These are phyloP conservation scores for Trypanosoma lewisi DNA, from an alignment of 208 protist genomes.

Conservation along the genomic window DNA sequence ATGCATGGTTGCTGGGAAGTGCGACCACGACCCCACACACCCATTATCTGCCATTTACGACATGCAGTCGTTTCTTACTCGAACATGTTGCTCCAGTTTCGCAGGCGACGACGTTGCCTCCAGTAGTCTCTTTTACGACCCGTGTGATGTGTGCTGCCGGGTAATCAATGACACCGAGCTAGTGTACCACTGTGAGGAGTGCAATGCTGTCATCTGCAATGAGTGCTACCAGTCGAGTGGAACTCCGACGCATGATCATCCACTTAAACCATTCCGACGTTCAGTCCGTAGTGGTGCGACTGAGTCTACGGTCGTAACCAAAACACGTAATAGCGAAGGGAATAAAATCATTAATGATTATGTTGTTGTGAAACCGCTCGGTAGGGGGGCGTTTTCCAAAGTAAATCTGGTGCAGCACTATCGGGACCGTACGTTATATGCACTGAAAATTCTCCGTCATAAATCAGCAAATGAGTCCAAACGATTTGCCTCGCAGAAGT, in stretches of 20 bases:
- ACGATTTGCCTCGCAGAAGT: slow-evolving; percentile 8
- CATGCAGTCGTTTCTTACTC: slow-evolving; percentile 42
- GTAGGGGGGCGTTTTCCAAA: slow-evolving; percentile 80
- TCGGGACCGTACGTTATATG: slow-evolving; percentile 59
- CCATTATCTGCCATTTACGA: slow-evolving; percentile 48
- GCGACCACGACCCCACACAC: slow-evolving; percentile 37
- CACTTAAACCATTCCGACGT: slow-evolving; percentile 59
- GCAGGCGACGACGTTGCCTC: slow-evolving; percentile 27
- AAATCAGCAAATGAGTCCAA: slow-evolving; percentile 23
- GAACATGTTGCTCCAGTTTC: slow-evolving; percentile 39
- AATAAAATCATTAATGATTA: slow-evolving; percentile 93
- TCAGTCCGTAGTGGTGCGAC: slow-evolving; percentile 33
- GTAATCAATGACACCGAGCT: slow-evolving; percentile 64
- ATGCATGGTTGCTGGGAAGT: slow-evolving; percentile 37
- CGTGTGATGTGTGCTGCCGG: slow-evolving; percentile 53
- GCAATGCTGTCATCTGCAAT: slow-evolving; percentile 65
- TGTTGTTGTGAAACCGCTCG: slow-evolving; percentile 73
- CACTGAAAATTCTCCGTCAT: slow-evolving; percentile 75
- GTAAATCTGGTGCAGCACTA: slow-evolving; percentile 88
- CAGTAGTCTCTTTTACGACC: slow-evolving; percentile 76
- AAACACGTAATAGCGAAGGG: slow-evolving; percentile 62
- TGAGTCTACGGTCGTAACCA: slow-evolving; percentile 46
- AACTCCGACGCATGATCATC: slow-evolving; percentile 43
- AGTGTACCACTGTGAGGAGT: slow-evolving; percentile 72
- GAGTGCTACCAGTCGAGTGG: slow-evolving; percentile 37